These are phyloP conservation scores for Corchorus olitorius DNA, from an alignment of 345 rosid genomes.

Conservation along the genomic window DNA sequence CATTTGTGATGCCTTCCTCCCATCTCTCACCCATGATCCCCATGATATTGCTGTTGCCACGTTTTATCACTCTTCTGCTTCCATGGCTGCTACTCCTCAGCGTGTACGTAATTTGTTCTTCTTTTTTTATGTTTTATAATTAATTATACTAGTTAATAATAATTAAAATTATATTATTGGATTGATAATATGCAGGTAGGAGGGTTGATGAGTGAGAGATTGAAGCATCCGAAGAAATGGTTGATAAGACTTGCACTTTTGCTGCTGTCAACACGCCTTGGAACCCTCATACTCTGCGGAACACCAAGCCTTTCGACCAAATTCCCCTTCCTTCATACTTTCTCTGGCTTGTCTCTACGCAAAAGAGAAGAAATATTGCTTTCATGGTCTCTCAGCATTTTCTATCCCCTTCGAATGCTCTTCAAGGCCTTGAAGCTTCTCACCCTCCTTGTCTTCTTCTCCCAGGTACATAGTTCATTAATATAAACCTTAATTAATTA, in stretches of 20 bases:
- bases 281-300: constrained; percentile 75
- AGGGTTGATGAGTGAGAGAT: constrained; percentile 51
- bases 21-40: constrained; percentile 38
- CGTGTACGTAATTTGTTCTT: constrained; percentile 40
- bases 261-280: constrained; percentile 70
- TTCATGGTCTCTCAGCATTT: constrained; percentile 56
- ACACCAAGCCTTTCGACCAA: constrained; percentile 40
- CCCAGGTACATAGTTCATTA: constrained; percentile 47
- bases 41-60: constrained; percentile 25
- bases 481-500: too few relatives aligned
- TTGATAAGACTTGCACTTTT: constrained; percentile 52
- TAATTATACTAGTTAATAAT: too few relatives aligned
- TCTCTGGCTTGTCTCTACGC: constrained; percentile 45
- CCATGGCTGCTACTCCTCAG: constrained; percentile 69
- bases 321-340: constrained; percentile 57
- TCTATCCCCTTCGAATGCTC: constrained; percentile 46
- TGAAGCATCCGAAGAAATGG: constrained; percentile 78
- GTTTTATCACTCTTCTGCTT: constrained; percentile 61
- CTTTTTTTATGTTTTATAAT: too few relatives aligned
- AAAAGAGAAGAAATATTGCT: constrained; percentile 49
- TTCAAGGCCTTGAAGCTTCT: constrained; percentile 63
- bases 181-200: constrained; percentile 43
- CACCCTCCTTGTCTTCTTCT: constrained; percentile 59
- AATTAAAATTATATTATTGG: too few relatives aligned
- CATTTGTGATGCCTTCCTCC: constrained; percentile 68